A percentile compares a stretch with the other conserved stretches of the same genome.
Evolutionary conservation across 176 grass and related monocot species (phyloP).

Genomic region (barley (Hordeum vulgare)): DNA sequence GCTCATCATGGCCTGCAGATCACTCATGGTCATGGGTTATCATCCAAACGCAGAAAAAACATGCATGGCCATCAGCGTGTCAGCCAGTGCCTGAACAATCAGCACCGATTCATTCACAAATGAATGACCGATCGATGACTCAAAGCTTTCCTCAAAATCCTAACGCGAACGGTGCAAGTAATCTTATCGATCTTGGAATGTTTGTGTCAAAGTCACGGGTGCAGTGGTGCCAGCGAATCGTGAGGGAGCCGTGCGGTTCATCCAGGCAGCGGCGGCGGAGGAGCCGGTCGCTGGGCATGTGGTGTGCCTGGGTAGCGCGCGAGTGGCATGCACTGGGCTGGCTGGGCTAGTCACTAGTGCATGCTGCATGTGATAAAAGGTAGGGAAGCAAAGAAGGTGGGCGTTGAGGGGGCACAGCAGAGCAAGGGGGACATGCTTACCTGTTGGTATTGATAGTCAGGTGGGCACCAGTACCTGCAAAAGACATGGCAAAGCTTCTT

Average conservation of each 20-base stretch:
- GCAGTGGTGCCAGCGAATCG: background rate
- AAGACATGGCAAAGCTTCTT: slow-evolving; percentile 35
- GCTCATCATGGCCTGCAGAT: slow-evolving; percentile 48
- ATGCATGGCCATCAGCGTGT: background rate
- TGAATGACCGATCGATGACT: background rate
- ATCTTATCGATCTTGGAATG: background rate
- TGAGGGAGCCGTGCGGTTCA: background rate
- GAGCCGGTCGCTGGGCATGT: background rate
- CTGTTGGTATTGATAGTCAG: slow-evolving; percentile 81
- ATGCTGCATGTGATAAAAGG: slow-evolving; percentile 39
- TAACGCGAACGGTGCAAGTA: background rate
- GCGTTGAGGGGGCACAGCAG: background rate
- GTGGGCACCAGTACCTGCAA: slow-evolving; percentile 88
- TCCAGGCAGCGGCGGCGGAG: too few relatives aligned
- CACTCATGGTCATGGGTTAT: background rate
- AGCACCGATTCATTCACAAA: background rate
- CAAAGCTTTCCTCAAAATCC: background rate
- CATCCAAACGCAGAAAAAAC: background rate
- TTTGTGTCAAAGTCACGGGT: too few relatives aligned
- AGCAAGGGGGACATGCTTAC: slow-evolving; percentile 35
- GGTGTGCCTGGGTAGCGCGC: background rate
- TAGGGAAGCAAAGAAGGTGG: background rate
- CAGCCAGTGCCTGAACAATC: background rate
- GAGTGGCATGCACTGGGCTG: background rate
- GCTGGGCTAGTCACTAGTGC: background rate